Base-by-base conservation (phyloP, 768 basidiomycete species). In the Chalciporus chontae region DNA sequence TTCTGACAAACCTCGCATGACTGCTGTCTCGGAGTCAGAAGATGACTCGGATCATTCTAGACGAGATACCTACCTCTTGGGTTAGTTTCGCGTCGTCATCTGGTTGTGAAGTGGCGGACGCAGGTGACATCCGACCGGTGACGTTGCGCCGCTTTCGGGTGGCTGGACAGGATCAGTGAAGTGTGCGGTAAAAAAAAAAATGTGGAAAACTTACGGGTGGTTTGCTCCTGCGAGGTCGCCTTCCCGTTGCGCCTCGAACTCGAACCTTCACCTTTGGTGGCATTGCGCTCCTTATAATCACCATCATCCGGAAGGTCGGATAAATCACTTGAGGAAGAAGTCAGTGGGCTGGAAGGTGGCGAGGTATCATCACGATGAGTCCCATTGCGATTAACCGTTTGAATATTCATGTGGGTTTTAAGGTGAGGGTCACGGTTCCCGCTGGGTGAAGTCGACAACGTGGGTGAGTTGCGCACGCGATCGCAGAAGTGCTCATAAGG, bases 401-500 rank as follows among this genome's bases (percentile, higher is more conserved):
- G 74, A 32, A 75, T 76, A 54, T 78, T 77, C 17, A 62, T 61
- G 59, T 81, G 79, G 29, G 77, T 83, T 69, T 78, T 84, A 47
- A 79, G 68, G 40, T 77, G 79, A 55, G 78, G 65, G 49, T 74
- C 69, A 8, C 77, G 74, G 48, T 72, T 73, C 50, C 74, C 69
- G 43, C 56, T 45, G 13, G 65, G 64, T 40, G 63, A 61, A 34
- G 69, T 65, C 14, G 76, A 74, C 45, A 77, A 55, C 11, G 67
- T 62, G 18, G 85, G 80, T 26, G 83, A 84, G 59, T 80, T 84
- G 52, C 82, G 79, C 40, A 84, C 88, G 43, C 84, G 80, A 42
- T 85, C 81, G 50, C 83, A 85, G 66, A 92, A 97, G 60, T 90
- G 82, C 62, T 98, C 95, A 61, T 92, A 99, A n/a, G 96, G 96